These are phyloP conservation scores for Tricholoma flavovirens DNA, from an alignment of 768 basidiomycete genomes.

Conservation along the genomic window DNA sequence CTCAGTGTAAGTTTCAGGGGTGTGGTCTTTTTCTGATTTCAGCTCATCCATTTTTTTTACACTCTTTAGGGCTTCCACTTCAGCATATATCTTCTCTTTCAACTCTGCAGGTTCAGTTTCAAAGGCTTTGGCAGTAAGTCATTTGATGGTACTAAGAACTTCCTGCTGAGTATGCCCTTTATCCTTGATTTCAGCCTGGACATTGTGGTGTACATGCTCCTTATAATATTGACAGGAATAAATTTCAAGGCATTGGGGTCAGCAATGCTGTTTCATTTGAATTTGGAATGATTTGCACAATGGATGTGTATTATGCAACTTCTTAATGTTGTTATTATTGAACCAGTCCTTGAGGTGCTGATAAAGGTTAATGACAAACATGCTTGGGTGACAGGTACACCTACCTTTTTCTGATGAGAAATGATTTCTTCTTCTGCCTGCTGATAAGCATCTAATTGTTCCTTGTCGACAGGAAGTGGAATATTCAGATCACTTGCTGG, in stretches of 20 bases:
- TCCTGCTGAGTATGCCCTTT: not conserved
- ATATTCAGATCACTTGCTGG: not conserved
- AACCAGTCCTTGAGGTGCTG: constrained; percentile 1
- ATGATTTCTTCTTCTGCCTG: not conserved
- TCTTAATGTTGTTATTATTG: not conserved
- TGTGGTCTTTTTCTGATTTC: not conserved
- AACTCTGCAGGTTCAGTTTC: not conserved
- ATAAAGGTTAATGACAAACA: not conserved
- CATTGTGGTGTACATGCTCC: not conserved
- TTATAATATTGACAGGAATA: constrained; percentile 1
- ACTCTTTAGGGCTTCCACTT: not conserved
- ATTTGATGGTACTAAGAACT: not conserved
- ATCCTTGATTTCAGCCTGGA: not conserved
- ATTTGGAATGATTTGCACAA: not conserved
- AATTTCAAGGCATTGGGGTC: not conserved
- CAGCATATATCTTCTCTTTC: not conserved
- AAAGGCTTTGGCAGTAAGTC: not conserved
- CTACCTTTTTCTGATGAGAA: not conserved
- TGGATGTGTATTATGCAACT: not conserved
- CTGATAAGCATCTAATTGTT: not conserved
- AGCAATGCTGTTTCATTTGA: not conserved
- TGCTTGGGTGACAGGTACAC: not conserved
- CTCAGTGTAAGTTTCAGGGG: not conserved
- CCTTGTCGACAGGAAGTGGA: not conserved
- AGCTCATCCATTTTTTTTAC: not conserved